Percentiles rank a stretch among this genome's conserved stretches.
These are phyloP conservation scores for Cryptosporidium xiaoi DNA, from an alignment of 169 alveolate species.

Conservation along the genomic window DNA sequence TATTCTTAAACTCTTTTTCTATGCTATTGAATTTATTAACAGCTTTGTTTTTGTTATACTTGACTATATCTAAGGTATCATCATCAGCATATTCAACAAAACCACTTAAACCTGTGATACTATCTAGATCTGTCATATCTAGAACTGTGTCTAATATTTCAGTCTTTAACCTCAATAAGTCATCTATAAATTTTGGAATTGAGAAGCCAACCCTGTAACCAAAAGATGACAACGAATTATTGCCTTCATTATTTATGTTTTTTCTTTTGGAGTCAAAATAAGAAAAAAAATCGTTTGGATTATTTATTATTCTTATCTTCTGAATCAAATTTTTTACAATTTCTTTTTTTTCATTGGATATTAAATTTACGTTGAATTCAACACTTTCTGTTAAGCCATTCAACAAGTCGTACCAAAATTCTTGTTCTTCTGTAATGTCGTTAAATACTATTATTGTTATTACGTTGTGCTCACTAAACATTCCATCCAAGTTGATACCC, in stretches of 20 bases:
- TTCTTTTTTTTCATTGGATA: slow-evolving; percentile 21
- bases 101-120: slow-evolving; percentile 36
- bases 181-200: slow-evolving; percentile 22
- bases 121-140: slow-evolving; percentile 14
- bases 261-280: not conserved
- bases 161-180: not conserved
- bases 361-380: slow-evolving; percentile 4
- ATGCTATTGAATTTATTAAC: slow-evolving; percentile 29
- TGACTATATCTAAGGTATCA: slow-evolving; percentile 14
- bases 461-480: not conserved
- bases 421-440: slow-evolving; percentile 54
- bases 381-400: slow-evolving; percentile 14
- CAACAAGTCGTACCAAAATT: slow-evolving; percentile 55
- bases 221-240: not conserved
- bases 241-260: not conserved
- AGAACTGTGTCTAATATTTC: slow-evolving; percentile 48
- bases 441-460: slow-evolving; percentile 12
- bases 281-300: slow-evolving; percentile 23
- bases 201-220: slow-evolving; percentile 39
- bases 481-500: not conserved
- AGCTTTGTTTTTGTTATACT: slow-evolving; percentile 22
- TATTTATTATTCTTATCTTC: slow-evolving; percentile 27
- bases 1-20: slow-evolving; percentile 5
- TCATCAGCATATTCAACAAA: slow-evolving; percentile 65
- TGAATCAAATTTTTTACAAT: not conserved